Evolutionary conservation across 306 rosid genomes (phyloP), one percentile per base, ranked within the genome.

Genomic region (Mimosa pudica): DNA sequence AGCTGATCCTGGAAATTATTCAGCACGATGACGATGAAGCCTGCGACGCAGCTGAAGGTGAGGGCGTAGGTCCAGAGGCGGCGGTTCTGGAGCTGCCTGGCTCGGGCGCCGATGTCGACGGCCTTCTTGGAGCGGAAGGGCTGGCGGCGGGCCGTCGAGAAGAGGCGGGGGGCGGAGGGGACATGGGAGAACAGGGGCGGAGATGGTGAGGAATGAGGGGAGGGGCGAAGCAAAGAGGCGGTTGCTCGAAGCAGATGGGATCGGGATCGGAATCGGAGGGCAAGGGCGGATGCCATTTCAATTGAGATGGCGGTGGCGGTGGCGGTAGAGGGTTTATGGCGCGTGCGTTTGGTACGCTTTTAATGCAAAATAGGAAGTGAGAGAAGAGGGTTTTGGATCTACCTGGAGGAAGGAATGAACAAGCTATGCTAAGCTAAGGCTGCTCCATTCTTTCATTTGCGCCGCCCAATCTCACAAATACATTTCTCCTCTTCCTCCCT

Each of bases 1-100:
- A 95, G 51, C 10, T 91, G 89, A 72, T 95, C 97, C 8, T 93
- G 90, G 82, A 92, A 91, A 63, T 82, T 89, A 85, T 85, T 95
- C 75, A 95, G 88, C 30, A 93, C 92, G 61, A 93, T 79, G 17
- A 95, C 99, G 3, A 95, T 77, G 85, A 95, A 95, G 0, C 99
- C 99, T 0, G 98, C 96, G 7, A 93, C 51, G 79, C 90, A 84
- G 76, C 90, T 82, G 81, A 90, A 91, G 24, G 92, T 83, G 0
- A 95, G 71, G 0, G 91, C 96, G 63, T 93, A 93, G 44, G 96
- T 84, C 99, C 99, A 95, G 3, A 95, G 97, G 38, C 98, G 90
- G 1, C 93, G 97, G 3, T 83, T 82, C 84, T 94, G 98, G 55
- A 92, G 93, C 73, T 94, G 98, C 16, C 97, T 86, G 20, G 98